Evolutionary conservation across 805 yeast species (phyloP).

Genomic region (Lachancea quebecensis): DNA sequence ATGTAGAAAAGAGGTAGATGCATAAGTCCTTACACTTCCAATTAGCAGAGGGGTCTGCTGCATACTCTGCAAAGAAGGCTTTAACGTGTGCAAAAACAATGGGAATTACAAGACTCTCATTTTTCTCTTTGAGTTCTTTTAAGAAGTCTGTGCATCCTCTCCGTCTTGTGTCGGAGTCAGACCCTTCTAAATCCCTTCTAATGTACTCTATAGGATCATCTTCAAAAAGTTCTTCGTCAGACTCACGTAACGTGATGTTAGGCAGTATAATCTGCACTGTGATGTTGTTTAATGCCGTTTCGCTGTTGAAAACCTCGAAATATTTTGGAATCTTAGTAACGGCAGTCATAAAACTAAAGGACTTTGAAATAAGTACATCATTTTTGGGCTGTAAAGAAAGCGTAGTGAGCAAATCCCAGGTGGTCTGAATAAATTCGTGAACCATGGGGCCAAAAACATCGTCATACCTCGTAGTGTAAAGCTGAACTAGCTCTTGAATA

Average conservation of each 20-base stretch:
- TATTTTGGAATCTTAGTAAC: constrained; percentile 67
- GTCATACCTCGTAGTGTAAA: constrained; percentile 85
- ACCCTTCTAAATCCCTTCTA: constrained; percentile 89
- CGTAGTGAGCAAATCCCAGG: constrained; percentile 69
- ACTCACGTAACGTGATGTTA: constrained; percentile 74
- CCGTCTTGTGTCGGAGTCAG: constrained; percentile 88
- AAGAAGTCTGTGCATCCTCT: constrained; percentile 89
- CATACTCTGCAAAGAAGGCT: constrained; percentile 51
- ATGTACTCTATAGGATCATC: constrained; percentile 95
- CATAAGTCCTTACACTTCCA: constrained; percentile 91
- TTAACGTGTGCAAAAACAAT: constrained; percentile 68
- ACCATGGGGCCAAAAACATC: constrained; percentile 82
- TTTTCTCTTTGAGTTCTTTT: constrained; percentile 73
- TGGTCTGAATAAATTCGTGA: constrained; percentile 68
- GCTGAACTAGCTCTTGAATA: constrained; percentile 75
- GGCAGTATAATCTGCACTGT: constrained; percentile 83
- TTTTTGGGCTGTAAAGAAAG: constrained; percentile 67
- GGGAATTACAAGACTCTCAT: constrained; percentile 66
- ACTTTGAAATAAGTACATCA: constrained; percentile 76
- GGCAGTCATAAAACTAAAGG: constrained; percentile 75
- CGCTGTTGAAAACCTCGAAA: constrained; percentile 55
- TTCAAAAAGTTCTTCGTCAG: constrained; percentile 89
- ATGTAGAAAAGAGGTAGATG: constrained; percentile 73
- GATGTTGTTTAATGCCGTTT: constrained; percentile 61
- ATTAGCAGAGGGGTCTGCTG: constrained; percentile 37